phyloP scores from a whole-genome alignment of 1,284 basidiomycete species.

The Boletus sp. region DNA sequence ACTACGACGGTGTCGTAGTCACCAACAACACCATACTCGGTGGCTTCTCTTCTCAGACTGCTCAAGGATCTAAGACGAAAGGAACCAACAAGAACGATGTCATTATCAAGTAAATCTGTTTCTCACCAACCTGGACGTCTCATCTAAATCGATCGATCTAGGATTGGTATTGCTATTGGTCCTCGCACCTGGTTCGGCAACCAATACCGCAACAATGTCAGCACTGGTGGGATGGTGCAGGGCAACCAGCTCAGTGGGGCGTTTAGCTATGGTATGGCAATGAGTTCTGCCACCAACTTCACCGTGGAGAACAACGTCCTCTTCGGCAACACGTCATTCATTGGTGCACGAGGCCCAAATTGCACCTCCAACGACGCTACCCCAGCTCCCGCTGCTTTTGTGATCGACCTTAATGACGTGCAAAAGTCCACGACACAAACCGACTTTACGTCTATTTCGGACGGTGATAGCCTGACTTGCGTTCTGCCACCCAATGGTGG shows the following conservation, averaged over 20 bases:
- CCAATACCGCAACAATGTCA: constrained; percentile 56
- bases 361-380: constrained; percentile 53
- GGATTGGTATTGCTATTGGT: constrained; percentile 74
- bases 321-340: constrained; percentile 71
- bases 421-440: constrained; percentile 43
- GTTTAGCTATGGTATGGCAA: constrained; percentile 66
- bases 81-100: constrained; percentile 59
- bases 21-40: constrained; percentile 68
- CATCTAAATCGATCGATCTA: constrained; percentile 18
- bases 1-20: constrained; percentile 68
- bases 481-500: constrained; percentile 62
- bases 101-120: constrained; percentile 59
- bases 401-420: constrained; percentile 49
- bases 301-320: constrained; percentile 63
- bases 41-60: constrained; percentile 54
- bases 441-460: constrained; percentile 48
- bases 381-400: constrained; percentile 54
- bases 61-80: constrained; percentile 39
- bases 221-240: constrained; percentile 54
- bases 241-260: constrained; percentile 71
- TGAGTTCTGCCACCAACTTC: constrained; percentile 63
- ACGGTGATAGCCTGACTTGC: constrained; percentile 60
- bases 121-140: neutral
- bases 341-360: constrained; percentile 67
- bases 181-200: constrained; percentile 76